Evolutionary conservation across 2,329 filamentous ascomycete species (phyloP), one percentile per base, ranked within the genome.

Genomic region (Parafenestella ontariensis): DNA sequence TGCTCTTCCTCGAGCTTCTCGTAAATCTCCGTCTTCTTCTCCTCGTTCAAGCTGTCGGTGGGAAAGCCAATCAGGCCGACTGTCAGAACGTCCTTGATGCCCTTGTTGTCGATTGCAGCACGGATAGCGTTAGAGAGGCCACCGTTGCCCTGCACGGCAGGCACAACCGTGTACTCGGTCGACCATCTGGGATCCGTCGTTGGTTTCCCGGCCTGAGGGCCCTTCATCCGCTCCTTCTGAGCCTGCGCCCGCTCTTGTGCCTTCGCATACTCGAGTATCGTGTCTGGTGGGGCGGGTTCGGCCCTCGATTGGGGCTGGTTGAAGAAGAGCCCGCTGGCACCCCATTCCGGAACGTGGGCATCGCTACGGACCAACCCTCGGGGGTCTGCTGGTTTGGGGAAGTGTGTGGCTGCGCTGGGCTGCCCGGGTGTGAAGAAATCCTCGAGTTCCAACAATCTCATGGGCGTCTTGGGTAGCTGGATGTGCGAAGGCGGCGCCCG

Each of bases 1-100:
- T 90, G 88, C 70, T 96, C 91, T 23, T 88, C 89, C 44, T 91
- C 87, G 8, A 98, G 79, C 51, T 85, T 86, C 71, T 95, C 90
- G 60, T 91, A 87, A 59, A 98, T 97, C 47, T 94, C 90, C 53
- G 89, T 83, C 72, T 90, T 94, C 69, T 91, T 87, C 65, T 88
- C 86, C 37, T 88, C 86, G 33, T 89, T 83, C 21, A 98, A 82
- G 7, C 88, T 89, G 76, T 98, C 94, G 0, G 92, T 97, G 0
- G 94, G 93, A 86, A 97, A 97, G 18, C 94, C 95, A 39, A 98
- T 78, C 0, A 93, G 96, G 48, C 94, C 94, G 4, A 98, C 89
- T 88, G 91, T 96, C n/a, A 88, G 89, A 70, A 91, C 89, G 50
- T 96, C 90, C 18, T 84, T 82, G 9, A 92, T 78, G 57, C 85